Percentiles rank a stretch among this genome's conserved stretches.
Evolutionary conservation across 352 stramenopile genomes (phyloP).

Genomic region (Phytopythium chamaehyphon): DNA sequence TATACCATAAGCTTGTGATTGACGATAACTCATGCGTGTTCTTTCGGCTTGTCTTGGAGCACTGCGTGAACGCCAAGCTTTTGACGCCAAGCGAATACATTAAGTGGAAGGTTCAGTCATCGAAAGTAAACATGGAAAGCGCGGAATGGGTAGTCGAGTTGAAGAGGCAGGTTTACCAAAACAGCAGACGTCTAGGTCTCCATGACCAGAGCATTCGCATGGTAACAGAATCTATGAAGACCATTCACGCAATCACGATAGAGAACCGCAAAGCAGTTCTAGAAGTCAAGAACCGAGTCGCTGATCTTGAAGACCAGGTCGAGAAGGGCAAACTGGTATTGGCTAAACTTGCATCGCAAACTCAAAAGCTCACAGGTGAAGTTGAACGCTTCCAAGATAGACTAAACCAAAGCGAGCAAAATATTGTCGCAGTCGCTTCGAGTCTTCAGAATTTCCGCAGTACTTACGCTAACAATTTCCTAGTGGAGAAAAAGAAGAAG

Average conservation of each 20-base stretch:
- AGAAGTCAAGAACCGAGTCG: constrained; percentile 3
- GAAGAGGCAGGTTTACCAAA: constrained; percentile 19
- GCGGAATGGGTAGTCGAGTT: constrained; percentile 30
- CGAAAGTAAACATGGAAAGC: constrained; percentile 33
- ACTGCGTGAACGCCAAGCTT: constrained; percentile 12
- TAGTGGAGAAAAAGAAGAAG: constrained; percentile 17
- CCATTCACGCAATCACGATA: constrained; percentile 11
- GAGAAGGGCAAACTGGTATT: constrained; percentile 6
- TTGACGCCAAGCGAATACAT: constrained; percentile 14
- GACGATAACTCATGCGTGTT: constrained; percentile 24
- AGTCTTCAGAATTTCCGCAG: constrained; percentile 11
- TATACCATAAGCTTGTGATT: constrained; percentile 25
- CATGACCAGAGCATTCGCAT: constrained; percentile 14
- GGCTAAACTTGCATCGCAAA: constrained; percentile 5
- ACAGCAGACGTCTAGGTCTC: constrained; percentile 13
- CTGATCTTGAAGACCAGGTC: constrained; percentile 7
- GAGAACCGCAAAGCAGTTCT: constrained; percentile 12
- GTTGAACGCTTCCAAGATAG: constrained; percentile 10
- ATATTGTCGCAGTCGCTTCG: constrained; percentile 12
- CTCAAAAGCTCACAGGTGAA: background rate
- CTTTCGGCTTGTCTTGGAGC: constrained; percentile 27
- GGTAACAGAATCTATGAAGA: constrained; percentile 10
- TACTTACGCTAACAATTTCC: constrained; percentile 6
- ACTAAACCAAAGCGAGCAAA: constrained; percentile 12
- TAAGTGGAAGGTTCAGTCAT: constrained; percentile 21